A percentile compares a stretch with the other conserved stretches of the same genome.
These are phyloP conservation scores for Castanea mollissima DNA, from an alignment of 306 rosid genomes.

Conservation along the genomic window DNA sequence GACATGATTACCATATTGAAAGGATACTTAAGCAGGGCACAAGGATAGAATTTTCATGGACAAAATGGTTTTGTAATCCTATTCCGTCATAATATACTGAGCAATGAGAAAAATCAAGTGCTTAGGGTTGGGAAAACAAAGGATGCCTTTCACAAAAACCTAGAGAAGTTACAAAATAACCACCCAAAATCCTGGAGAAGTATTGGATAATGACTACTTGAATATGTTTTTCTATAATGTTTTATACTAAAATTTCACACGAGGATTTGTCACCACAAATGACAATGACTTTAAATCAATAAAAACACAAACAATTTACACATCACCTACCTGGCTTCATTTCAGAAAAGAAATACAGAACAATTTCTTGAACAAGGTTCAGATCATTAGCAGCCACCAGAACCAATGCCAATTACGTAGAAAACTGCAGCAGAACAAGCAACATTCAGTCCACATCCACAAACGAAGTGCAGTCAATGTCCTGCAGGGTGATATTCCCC, in stretches of 20 bases:
- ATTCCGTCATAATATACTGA: no score
- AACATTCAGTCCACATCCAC: slow-evolving; percentile 42
- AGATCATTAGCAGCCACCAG: neutral
- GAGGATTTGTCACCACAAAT: neutral
- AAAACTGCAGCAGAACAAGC: neutral
- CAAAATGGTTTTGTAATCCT: no score
- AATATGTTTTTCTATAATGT: neutral
- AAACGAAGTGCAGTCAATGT: slow-evolving; percentile 61
- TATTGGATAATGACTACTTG: neutral
- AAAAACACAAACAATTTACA: neutral
- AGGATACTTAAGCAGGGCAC: no score
- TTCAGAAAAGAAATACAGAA: neutral
- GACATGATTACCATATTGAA: no score
- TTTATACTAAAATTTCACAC: neutral
- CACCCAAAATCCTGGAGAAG: no score
- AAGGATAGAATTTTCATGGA: no score
- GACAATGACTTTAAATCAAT: neutral
- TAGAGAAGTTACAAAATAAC: neutral
- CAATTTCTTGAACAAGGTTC: neutral
- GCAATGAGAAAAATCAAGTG: no score
- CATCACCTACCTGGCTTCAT: neutral
- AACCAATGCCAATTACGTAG: slow-evolving; percentile 1
- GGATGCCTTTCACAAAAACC: neutral
- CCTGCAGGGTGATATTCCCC: slow-evolving; percentile 73
- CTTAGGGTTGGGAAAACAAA: neutral